These are phyloP conservation scores for Chlamydomonas applanata DNA, from an alignment of 139 green algal genomes.

Conservation along the genomic window DNA sequence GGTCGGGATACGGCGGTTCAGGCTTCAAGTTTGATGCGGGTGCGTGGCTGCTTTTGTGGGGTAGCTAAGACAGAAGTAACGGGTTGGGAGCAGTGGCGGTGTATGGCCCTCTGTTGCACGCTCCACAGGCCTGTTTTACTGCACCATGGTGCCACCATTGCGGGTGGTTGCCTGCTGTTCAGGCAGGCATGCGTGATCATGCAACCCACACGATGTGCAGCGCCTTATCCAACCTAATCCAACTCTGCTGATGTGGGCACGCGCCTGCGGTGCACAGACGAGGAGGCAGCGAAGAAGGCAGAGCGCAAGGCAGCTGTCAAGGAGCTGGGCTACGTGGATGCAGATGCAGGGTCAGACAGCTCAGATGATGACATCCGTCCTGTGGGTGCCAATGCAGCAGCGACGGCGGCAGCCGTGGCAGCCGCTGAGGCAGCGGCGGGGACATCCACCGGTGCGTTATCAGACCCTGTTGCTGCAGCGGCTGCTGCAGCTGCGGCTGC, in stretches of 20 bases:
- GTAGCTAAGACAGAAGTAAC: no score
- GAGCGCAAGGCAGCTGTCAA: slow-evolving; percentile 6
- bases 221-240: no score
- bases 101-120: no score
- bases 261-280: background rate
- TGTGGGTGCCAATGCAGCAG: slow-evolving; percentile 7
- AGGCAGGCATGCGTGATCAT: no score
- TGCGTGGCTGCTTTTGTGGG: no score
- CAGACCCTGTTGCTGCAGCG: slow-evolving; percentile 10
- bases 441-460: slow-evolving; percentile 3
- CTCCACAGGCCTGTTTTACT: no score
- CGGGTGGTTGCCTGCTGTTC: no score
- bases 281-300: background rate
- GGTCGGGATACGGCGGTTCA: slow-evolving; percentile 86
- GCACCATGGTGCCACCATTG: no score
- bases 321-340: slow-evolving; percentile 4
- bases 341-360: background rate
- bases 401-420: background rate
- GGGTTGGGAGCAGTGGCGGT: no score
- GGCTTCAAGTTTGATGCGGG: slow-evolving; percentile 94
- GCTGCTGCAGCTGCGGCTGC: background rate
- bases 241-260: no score
- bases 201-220: no score
- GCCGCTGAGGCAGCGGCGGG: slow-evolving; percentile 12
- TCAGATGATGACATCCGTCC: slow-evolving; percentile 6